Conservation (phyloP, 2,329 filamentous ascomycete genomes). For the Fusarium ramigenum region DNA sequence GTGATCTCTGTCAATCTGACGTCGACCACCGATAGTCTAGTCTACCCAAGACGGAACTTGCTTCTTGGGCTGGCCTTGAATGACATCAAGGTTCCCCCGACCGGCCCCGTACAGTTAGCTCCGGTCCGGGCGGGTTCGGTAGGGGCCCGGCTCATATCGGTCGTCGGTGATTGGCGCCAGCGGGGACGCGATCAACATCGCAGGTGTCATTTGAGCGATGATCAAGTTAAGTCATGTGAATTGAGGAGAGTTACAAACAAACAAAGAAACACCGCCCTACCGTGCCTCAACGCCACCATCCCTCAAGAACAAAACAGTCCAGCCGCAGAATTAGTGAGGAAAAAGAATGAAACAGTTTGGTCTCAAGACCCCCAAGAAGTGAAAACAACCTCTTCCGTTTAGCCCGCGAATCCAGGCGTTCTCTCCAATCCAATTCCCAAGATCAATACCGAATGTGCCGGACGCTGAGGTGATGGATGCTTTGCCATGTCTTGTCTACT, state of each 20-base stretch:
- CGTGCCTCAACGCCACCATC: constrained; percentile 33
- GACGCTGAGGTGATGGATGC: constrained; percentile 35
- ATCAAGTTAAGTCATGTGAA: constrained; percentile 18
- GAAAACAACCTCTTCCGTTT: constrained; percentile 3
- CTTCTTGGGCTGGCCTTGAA: background rate
- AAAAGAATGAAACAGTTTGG: constrained; percentile 15
- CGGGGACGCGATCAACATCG: constrained; percentile 2
- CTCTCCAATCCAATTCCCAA: constrained; percentile 24
- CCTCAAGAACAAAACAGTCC: constrained; percentile 16
- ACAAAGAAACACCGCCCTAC: constrained; percentile 17
- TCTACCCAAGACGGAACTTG: background rate
- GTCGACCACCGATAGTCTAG: background rate
- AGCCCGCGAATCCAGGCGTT: constrained; percentile 26
- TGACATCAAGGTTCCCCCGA: constrained; percentile 18
- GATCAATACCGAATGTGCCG: constrained; percentile 26
- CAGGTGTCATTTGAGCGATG: constrained; percentile 11
- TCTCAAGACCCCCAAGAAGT: constrained; percentile 18
- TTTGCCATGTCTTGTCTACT: constrained; percentile 42
- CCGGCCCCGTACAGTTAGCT: constrained; percentile 21
- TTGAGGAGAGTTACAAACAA: constrained; percentile 36
- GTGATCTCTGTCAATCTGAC: background rate
- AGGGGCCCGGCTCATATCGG: constrained; percentile 25
- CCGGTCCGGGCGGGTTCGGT: constrained; percentile 23
- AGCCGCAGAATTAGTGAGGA: constrained; percentile 1
- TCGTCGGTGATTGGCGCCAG: constrained; percentile 21